Percentiles rank a stretch among this genome's conserved stretches.
Conservation (phyloP, 106 monocot species). For the Allium fistulosum region DNA sequence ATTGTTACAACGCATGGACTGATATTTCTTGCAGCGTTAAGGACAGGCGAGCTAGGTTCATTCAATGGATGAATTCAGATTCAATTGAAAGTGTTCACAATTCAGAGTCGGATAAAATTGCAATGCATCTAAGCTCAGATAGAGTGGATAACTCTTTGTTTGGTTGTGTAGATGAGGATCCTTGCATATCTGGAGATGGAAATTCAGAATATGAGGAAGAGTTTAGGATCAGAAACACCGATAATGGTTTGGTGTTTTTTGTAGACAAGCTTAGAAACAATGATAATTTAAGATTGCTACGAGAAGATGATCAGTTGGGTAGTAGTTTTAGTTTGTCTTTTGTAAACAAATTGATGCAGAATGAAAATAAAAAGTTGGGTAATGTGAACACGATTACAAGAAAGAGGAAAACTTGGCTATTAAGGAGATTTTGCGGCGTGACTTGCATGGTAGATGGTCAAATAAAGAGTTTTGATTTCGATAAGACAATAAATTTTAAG, state of each 20-base stretch:
- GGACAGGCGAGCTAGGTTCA: slow-evolving; percentile 45
- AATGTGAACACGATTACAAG: slow-evolving; percentile 10
- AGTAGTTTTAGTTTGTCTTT: slow-evolving; percentile 30
- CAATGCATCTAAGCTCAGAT: slow-evolving; percentile 6
- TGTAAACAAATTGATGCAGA: slow-evolving; percentile 30
- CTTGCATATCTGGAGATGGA: slow-evolving; percentile 5
- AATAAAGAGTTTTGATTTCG: slow-evolving; percentile 14
- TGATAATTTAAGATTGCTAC: slow-evolving; percentile 19
- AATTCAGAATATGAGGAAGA: slow-evolving; percentile 3
- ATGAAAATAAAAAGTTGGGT: slow-evolving; percentile 20
- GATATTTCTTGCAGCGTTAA: slow-evolving; percentile 29
- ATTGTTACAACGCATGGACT: slow-evolving; percentile 11
- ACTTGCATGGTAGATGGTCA: slow-evolving; percentile 48
- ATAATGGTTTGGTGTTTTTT: slow-evolving; percentile 27
- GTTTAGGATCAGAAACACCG: slow-evolving; percentile 10
- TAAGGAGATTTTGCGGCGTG: slow-evolving; percentile 43
- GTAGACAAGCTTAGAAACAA: slow-evolving; percentile 14
- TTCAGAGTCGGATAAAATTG: slow-evolving; percentile 2
- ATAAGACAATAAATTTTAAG: slow-evolving; percentile 5
- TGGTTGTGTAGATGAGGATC: neutral
- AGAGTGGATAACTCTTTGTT: neutral
- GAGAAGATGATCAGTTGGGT: slow-evolving; percentile 24
- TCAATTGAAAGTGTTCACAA: slow-evolving; percentile 1
- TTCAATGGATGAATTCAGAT: slow-evolving; percentile 40
- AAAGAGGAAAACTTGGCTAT: slow-evolving; percentile 43